Percentiles rank a stretch among this genome's conserved stretches.
Evolutionary conservation across 2,329 filamentous ascomycete genomes (phyloP).

Genomic region (Cladosporium sp.): DNA sequence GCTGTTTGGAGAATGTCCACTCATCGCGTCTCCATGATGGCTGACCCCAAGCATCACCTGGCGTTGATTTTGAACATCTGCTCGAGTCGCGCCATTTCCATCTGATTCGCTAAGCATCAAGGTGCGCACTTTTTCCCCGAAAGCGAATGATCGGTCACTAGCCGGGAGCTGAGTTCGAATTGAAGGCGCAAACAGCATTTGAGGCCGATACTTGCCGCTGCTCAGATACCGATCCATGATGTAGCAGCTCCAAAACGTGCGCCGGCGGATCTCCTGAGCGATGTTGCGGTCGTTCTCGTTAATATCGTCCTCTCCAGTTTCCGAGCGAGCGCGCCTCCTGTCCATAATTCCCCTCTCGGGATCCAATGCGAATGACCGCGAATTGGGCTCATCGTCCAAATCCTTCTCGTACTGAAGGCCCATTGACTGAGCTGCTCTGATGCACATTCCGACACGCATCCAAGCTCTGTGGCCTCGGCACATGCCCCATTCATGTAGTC

Average conservation of each 20-base stretch:
- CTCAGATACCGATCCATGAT: constrained; percentile 67
- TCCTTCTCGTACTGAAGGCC: constrained; percentile 57
- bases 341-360: constrained; percentile 38
- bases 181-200: constrained; percentile 56
- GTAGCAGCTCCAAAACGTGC: constrained; percentile 72
- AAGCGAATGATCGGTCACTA: constrained; percentile 61
- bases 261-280: constrained; percentile 59
- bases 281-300: constrained; percentile 45
- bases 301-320: constrained; percentile 20
- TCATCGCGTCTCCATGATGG: constrained; percentile 14
- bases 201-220: constrained; percentile 58
- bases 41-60: constrained; percentile 34
- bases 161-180: constrained; percentile 64
- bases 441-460: constrained; percentile 58
- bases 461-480: constrained; percentile 59
- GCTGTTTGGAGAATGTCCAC: constrained; percentile 15
- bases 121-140: constrained; percentile 56
- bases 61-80: constrained; percentile 40
- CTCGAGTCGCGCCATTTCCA: constrained; percentile 32
- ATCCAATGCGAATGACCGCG: constrained; percentile 34
- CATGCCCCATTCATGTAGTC: constrained; percentile 68
- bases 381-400: constrained; percentile 32
- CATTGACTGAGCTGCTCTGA: constrained; percentile 60
- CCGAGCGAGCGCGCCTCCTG: constrained; percentile 8
- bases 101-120: constrained; percentile 44